Evolutionary conservation across 2,329 filamentous ascomycete species (phyloP), one percentile per base, ranked within the genome.

Genomic region (Penicillium sp.): DNA sequence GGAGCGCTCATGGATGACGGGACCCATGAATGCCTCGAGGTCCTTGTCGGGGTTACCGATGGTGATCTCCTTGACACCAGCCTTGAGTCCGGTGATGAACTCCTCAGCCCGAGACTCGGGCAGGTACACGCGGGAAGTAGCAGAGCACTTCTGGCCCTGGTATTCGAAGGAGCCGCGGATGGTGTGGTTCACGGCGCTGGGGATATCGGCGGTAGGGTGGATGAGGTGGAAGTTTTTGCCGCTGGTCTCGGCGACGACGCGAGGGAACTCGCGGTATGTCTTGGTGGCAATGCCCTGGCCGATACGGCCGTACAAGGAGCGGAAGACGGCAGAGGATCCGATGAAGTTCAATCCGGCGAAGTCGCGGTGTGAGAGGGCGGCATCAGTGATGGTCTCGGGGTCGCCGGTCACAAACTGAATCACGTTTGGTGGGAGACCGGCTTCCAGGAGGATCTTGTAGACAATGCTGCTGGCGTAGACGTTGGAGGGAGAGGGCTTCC

Each of bases 391-490:
- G 69, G 90, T 84, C 49, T 87, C 87, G 1, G 93, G 88, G 68
- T 96, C 87, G 48, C 92, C 93, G 1, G 92, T 92, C 5, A 97
- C 84, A 69, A 96, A 96, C 72, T 97, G 93, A 55, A 97, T 89
- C 34, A 97, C 93, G 61, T 93, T 86, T 58, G 84, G 83, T 26
- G 93, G 93, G 34, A 97, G 84, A 24, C 92, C 92, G 18, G 92
- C 91, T 76, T 97, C 92, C 21, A 93, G 78, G n/a, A 97, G 81
- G 69, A 97, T 94, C 68, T 92, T 83, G 78, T 96, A 93, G 36
- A 96, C 79, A 44, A 97, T 77, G 82, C 87, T 92, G 78, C 91
- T 96, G 51, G 89, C 91, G 15, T 89, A 88, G 54, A 96, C 88
- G 34, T 91, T 90, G 20, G 80, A 88, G 61, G 93, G 90, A 10